A percentile compares a stretch with the other conserved stretches of the same genome.
These are phyloP conservation scores for Guyanaporus albipodus DNA, from an alignment of 768 basidiomycete genomes.

Conservation along the genomic window DNA sequence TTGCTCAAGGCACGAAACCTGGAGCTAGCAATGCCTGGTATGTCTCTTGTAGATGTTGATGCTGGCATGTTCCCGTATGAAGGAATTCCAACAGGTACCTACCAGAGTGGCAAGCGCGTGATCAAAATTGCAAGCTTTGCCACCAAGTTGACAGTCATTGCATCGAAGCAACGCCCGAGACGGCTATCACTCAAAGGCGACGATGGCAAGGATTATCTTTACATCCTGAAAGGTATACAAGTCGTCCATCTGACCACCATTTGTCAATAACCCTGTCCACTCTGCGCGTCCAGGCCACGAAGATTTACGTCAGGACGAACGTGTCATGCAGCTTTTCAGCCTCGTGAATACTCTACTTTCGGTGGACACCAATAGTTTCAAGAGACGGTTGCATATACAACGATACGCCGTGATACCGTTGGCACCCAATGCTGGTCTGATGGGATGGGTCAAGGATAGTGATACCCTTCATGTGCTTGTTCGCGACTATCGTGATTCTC, in stretches of 20 bases:
- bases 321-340: slow-evolving; percentile 98
- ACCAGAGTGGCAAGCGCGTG: slow-evolving; percentile 81
- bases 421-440: slow-evolving; percentile 89
- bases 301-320: slow-evolving; percentile 96
- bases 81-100: slow-evolving; percentile 59
- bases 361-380: slow-evolving; percentile 92
- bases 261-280: neutral
- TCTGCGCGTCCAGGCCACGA: slow-evolving; percentile 70
- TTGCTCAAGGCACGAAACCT: slow-evolving; percentile 85
- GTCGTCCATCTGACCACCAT: no score
- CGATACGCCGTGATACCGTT: slow-evolving; percentile 90
- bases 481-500: slow-evolving; percentile 91
- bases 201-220: slow-evolving; percentile 93
- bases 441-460: slow-evolving; percentile 94
- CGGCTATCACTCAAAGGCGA: slow-evolving; percentile 82
- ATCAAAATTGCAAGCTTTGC: slow-evolving; percentile 82
- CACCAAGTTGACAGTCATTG: slow-evolving; percentile 87
- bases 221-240: slow-evolving; percentile 88
- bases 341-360: slow-evolving; percentile 93
- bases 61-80: neutral
- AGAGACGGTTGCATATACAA: slow-evolving; percentile 92
- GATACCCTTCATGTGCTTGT: slow-evolving; percentile 96
- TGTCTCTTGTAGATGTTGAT: neutral
- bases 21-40: slow-evolving; percentile 94
- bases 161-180: slow-evolving; percentile 94